phyloP scores from a whole-genome alignment of 2,329 filamentous ascomycete species.

The Alternaria conjuncta region DNA sequence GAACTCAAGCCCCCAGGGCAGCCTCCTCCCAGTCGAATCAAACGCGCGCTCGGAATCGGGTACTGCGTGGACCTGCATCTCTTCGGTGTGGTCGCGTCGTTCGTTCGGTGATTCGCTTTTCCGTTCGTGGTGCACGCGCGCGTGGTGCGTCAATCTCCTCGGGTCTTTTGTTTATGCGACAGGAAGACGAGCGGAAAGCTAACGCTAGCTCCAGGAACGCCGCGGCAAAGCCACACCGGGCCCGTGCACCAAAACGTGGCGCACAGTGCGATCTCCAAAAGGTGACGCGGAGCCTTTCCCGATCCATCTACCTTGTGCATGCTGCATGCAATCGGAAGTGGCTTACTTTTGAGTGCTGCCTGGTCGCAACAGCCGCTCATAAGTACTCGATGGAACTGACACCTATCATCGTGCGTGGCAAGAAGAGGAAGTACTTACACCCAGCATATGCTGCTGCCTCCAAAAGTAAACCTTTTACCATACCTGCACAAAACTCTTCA shows the following conservation, averaged over 20 bases:
- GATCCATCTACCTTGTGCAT: conserved; percentile 17
- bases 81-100: conserved; percentile 11
- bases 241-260: conserved; percentile 23
- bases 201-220: conserved; percentile 24
- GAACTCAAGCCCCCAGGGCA: conserved; percentile 70
- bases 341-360: conserved; percentile 31
- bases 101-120: not conserved
- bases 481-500: conserved; percentile 5
- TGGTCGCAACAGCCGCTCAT: conserved; percentile 21
- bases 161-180: conserved; percentile 37
- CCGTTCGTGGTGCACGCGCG: conserved; percentile 8
- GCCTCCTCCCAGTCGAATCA: conserved; percentile 63
- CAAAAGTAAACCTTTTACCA: not conserved
- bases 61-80: conserved; percentile 71
- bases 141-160: conserved; percentile 1
- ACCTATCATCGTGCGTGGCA: conserved; percentile 43
- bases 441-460: conserved; percentile 2
- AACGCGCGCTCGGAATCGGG: conserved; percentile 67
- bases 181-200: conserved; percentile 21
- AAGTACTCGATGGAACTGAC: conserved; percentile 39
- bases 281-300: conserved; percentile 22
- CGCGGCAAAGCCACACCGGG: conserved; percentile 37
- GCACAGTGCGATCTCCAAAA: conserved; percentile 13
- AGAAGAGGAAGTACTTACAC: conserved; percentile 32
- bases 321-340: conserved; percentile 13